These are phyloP conservation scores for Podila minutissima DNA, from an alignment of 192 early-diverging fungal genomes.

Conservation along the genomic window DNA sequence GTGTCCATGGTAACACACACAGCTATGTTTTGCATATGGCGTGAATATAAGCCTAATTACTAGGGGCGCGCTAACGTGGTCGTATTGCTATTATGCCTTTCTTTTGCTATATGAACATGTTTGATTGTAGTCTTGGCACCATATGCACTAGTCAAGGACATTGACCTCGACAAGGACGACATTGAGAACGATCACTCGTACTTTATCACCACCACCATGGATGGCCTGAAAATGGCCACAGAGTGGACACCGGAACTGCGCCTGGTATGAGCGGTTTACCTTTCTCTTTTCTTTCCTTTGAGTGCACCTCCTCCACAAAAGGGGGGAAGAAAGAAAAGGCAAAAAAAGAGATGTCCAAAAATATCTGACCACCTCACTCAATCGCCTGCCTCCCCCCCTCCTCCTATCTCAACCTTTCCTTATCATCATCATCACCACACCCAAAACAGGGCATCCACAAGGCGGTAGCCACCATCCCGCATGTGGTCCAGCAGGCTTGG, in stretches of 20 bases:
- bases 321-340: not conserved
- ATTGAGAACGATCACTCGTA: slow-evolving; percentile 25
- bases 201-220: slow-evolving; percentile 6
- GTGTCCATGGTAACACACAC: slow-evolving; percentile 28
- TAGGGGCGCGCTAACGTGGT: not conserved
- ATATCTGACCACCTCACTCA: too few species aligned
- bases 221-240: slow-evolving; percentile 23
- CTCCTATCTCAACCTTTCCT: too few species aligned
- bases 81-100: not conserved
- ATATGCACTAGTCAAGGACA: slow-evolving; percentile 25
- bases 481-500: slow-evolving; percentile 25
- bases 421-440: too few species aligned
- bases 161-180: slow-evolving; percentile 23
- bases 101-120: not conserved
- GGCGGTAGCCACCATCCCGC: slow-evolving; percentile 27
- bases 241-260: slow-evolving; percentile 39
- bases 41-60: too few species aligned
- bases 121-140: slow-evolving; percentile 13
- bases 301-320: not conserved
- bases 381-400: too few species aligned
- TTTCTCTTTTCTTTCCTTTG: not conserved
- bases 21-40: not conserved
- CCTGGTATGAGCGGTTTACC: slow-evolving; percentile 2
- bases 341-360: not conserved
- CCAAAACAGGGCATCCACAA: slow-evolving; percentile 15